Evolutionary conservation across 140 eudicot genomes (phyloP).

Genomic region (Senecio squalidus): DNA sequence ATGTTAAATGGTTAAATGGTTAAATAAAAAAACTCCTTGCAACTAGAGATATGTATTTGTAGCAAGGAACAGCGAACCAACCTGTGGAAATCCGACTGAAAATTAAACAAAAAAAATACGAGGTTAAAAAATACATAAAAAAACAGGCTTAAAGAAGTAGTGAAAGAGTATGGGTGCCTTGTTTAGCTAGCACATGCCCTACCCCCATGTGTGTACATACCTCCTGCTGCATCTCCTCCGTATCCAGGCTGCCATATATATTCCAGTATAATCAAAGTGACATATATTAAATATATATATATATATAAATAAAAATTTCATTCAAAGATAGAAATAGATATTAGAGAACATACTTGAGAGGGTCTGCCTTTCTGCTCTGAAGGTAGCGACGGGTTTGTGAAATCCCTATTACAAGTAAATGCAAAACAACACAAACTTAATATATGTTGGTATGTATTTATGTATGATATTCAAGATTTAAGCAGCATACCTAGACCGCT

Average conservation of each 20-base stretch:
- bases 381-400: constrained; percentile 91
- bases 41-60: constrained; percentile 4
- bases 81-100: constrained; percentile 95
- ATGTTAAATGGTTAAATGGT: constrained; percentile 8
- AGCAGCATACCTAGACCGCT: constrained; percentile 72
- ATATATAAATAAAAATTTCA: not conserved
- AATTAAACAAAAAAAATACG: constrained; percentile 11
- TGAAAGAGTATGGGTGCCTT: not conserved
- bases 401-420: constrained; percentile 54
- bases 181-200: constrained; percentile 19
- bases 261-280: constrained; percentile 12
- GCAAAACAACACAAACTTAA: not conserved
- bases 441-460: not conserved
- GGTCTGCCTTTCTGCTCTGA: constrained; percentile 87
- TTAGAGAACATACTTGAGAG: constrained; percentile 58
- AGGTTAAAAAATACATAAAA: not conserved
- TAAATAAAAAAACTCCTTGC: constrained; percentile 9
- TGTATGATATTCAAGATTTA: not conserved
- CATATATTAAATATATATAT: constrained; percentile 3
- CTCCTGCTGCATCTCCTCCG: constrained; percentile 78
- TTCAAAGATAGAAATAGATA: not conserved
- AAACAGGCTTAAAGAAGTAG: not conserved
- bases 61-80: constrained; percentile 38
- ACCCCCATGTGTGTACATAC: constrained; percentile 48
- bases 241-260: constrained; percentile 85